Base-by-base conservation (phyloP, 2,329 filamentous ascomycete genomes). In the Pseudogymnoascus sp. region DNA sequence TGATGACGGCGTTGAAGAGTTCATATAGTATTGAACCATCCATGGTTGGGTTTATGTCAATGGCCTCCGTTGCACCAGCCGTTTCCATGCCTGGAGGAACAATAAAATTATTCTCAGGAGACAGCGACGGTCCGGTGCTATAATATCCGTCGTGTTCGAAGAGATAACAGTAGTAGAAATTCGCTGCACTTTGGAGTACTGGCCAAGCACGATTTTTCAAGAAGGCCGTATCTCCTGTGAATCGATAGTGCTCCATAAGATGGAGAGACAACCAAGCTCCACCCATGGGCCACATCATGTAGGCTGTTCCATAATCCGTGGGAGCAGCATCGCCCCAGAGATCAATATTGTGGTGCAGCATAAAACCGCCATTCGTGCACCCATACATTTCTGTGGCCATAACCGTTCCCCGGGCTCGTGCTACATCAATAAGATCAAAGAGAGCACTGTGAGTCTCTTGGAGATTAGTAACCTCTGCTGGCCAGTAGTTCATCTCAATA, bases 151-250 rank as follows among this genome's bases (percentile, higher is more conserved):
- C 67, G 10, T 71, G 71, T 10, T n/a, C 67, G 1, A 76, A 71
- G 0, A 77, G 66, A 64, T 76, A 78, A 59, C 76, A 76, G 5
- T 75, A 68, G 4, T 76, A 73, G 63, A 80, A 78, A 6, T 72
- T 64, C 2, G 74, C 68, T 26, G 73, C 74, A 2, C 71, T 72
- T 16, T 74, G 67, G 0, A 79, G 70, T 1, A 76, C 64, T 0
- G 75, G 75, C 5, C 69, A 65, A 7, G 37, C 37, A 26, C 68
- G 64, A 59, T 67, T 62, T 50, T 65, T 33, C 19, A 69, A 47
- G 37, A 70, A 69, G 8, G 21, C 4, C 24, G 62, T 64, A 29
- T 69, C 66, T 24, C 63, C 62, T 11, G 65, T 68, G 35, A 68
- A 69, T 6, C 60, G 33, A 61, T 67, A 70, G 37, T 68, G 65